Conservation (phyloP, 148 eudicot genomes). For the Silene latifolia region DNA sequence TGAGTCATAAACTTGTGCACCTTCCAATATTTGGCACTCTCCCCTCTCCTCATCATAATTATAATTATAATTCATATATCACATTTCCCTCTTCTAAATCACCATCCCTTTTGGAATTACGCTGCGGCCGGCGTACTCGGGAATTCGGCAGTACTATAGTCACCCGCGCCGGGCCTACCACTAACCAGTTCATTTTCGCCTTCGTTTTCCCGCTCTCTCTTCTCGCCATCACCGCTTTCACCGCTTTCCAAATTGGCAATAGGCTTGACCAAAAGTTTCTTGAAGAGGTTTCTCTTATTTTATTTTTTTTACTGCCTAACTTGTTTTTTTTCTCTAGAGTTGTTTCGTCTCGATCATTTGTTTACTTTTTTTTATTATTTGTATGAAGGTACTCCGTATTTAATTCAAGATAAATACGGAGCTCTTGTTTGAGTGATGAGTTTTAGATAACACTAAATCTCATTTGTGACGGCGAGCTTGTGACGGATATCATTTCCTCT, state of each 20-base stretch:
- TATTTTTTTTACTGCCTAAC: not conserved
- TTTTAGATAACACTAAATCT: too few relatives aligned
- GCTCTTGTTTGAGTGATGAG: too few relatives aligned
- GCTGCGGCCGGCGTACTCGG: slow-evolving; percentile 28
- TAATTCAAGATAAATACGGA: too few relatives aligned
- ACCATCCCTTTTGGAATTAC: slow-evolving; percentile 1
- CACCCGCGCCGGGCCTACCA: slow-evolving; percentile 63
- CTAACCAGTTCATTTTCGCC: slow-evolving; percentile 52
- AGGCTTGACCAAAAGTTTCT: slow-evolving; percentile 70
- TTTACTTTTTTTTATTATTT: too few relatives aligned
- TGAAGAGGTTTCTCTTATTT: slow-evolving; percentile 51
- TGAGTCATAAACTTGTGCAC: not conserved
- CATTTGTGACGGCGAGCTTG: too few relatives aligned
- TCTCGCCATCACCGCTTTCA: slow-evolving; percentile 55
- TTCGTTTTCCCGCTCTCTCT: slow-evolving; percentile 73
- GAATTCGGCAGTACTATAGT: slow-evolving; percentile 31
- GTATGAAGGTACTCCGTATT: too few relatives aligned
- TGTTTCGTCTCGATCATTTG: too few relatives aligned
- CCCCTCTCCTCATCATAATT: not conserved
- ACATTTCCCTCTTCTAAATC: slow-evolving; percentile 1
- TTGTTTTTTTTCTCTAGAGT: not conserved
- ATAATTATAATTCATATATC: not conserved
- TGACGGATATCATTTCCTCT: too few relatives aligned
- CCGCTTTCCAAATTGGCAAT: slow-evolving; percentile 55
- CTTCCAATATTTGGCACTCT: not conserved